Base-by-base conservation (phyloP, 495 filamentous ascomycete genomes). In the Aspergillus ostianus region DNA sequence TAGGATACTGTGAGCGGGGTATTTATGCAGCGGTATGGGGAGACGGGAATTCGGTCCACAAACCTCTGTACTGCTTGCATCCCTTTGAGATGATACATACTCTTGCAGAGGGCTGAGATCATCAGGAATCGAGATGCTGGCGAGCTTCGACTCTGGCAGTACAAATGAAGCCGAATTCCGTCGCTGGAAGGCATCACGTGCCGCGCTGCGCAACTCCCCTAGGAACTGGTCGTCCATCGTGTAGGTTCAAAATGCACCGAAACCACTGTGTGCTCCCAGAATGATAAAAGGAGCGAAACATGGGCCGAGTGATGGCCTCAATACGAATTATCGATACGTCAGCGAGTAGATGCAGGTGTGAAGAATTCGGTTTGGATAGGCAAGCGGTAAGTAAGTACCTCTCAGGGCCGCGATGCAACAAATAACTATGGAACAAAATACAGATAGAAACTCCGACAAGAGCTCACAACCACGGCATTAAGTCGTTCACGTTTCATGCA, bases 131-230 rank as follows among this genome's bases (percentile, higher is more conserved):
- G 53, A 20, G 23, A 62, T 59, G 36, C 46, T 58, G 6, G 12
- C 58, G n/a, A 54, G 57, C 12, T 47, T 6, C 18, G 57, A 58
- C 17, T 66, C 59, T 58, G 58, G 61, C 23, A 66, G 47, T 6
- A 46, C 62, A 19, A 65, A 44, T 51, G 57, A 56, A 13, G 57
- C 55, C 23, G 61, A 21, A 36, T 58, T 51, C n/a, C 55, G 26
- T 36, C 45, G 55, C 49, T 62, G 56, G 30, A 77, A 64, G 30
- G 60, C 63, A 41, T 66, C 63, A 36, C 70, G 70, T 54, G 65
- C 71, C 47, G 70, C 63, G 51, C 58, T 63, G 51, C 72, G 71
- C 20, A 78, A 53, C 32, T 70, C 52, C 56, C 77, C 74, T 76
- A 80, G 75, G 18, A 8, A 18, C 6, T 48, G 8, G 9, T 44